phyloP scores from a whole-genome alignment of 2,329 filamentous ascomycete species.

The Arthroderma uncinatum region DNA sequence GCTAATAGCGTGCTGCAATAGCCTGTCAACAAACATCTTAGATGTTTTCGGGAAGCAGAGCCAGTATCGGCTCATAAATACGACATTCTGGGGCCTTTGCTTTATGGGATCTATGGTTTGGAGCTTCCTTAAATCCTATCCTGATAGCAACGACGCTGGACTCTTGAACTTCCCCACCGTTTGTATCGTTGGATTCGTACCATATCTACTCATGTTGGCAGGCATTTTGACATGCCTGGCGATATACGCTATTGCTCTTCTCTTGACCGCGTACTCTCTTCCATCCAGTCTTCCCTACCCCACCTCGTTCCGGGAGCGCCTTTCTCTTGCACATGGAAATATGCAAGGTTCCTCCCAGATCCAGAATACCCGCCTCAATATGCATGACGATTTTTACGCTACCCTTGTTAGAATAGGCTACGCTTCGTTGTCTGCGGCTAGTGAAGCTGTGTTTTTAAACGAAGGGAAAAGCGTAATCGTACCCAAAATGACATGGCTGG shows the following conservation, averaged over 20 bases:
- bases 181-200: slow-evolving; percentile 88
- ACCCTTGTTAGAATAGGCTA: slow-evolving; percentile 79
- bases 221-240: slow-evolving; percentile 64
- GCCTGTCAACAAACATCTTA: slow-evolving; percentile 71
- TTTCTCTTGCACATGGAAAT: slow-evolving; percentile 66
- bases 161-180: slow-evolving; percentile 84
- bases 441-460: slow-evolving; percentile 89
- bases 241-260: slow-evolving; percentile 68
- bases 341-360: slow-evolving; percentile 86
- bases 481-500: slow-evolving; percentile 74
- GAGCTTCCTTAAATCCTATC: slow-evolving; percentile 49
- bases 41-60: slow-evolving; percentile 71
- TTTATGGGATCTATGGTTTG: slow-evolving; percentile 80
- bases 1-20: slow-evolving; percentile 79
- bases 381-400: slow-evolving; percentile 93
- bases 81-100: slow-evolving; percentile 76
- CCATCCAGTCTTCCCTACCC: slow-evolving; percentile 40
- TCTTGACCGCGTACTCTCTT: slow-evolving; percentile 60
- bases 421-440: slow-evolving; percentile 78
- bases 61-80: slow-evolving; percentile 70
- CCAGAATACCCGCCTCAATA: slow-evolving; percentile 65
- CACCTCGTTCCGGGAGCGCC: slow-evolving; percentile 46
- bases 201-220: slow-evolving; percentile 73
- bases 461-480: slow-evolving; percentile 69
- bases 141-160: slow-evolving; percentile 41